Percentiles rank a stretch among this genome's conserved stretches.
phyloP scores from a whole-genome alignment of 2,329 filamentous ascomycete genomes.

The Hymenoscyphus scutula region DNA sequence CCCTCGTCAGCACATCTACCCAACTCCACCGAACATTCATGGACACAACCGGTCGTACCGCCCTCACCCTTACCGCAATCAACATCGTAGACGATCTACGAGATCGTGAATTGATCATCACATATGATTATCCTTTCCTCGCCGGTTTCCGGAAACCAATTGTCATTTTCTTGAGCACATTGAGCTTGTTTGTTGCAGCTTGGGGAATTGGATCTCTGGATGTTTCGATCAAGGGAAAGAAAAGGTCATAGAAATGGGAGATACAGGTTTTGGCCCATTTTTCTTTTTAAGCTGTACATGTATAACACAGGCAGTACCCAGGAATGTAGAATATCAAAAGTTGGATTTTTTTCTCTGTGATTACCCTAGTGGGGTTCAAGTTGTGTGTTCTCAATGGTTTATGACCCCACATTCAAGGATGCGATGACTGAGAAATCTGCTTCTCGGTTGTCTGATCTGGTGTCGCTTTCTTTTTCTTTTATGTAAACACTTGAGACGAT shows the following conservation, averaged over 20 bases:
- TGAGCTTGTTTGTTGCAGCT: conserved; percentile 70
- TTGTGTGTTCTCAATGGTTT: too few species aligned
- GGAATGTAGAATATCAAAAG: conserved; percentile 4
- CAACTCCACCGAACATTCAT: conserved; percentile 84
- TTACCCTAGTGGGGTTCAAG: too few species aligned
- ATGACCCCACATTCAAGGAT: too few species aligned
- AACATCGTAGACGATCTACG: conserved; percentile 91
- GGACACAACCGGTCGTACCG: conserved; percentile 86
- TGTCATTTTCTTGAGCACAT: conserved; percentile 70
- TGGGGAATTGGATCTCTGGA: conserved; percentile 64
- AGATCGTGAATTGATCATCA: conserved; percentile 78
- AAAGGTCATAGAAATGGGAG: conserved; percentile 17
- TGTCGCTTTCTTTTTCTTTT: too few species aligned
- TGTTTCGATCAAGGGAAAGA: conserved; percentile 32
- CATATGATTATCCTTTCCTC: conserved; percentile 77
- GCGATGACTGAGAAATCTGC: too few species aligned
- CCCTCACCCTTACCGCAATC: conserved; percentile 73
- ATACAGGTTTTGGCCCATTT: neutral
- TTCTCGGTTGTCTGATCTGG: too few species aligned
- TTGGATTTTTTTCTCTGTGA: neutral
- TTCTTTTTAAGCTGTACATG: neutral
- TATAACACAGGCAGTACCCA: neutral
- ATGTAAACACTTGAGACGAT: too few species aligned
- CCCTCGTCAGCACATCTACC: conserved; percentile 58
- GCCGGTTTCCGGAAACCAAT: conserved; percentile 83